Percentiles rank a stretch among this genome's conserved stretches.
Evolutionary conservation across 305 asterid genomes (phyloP).

Genomic region (Plantago lanceolata): DNA sequence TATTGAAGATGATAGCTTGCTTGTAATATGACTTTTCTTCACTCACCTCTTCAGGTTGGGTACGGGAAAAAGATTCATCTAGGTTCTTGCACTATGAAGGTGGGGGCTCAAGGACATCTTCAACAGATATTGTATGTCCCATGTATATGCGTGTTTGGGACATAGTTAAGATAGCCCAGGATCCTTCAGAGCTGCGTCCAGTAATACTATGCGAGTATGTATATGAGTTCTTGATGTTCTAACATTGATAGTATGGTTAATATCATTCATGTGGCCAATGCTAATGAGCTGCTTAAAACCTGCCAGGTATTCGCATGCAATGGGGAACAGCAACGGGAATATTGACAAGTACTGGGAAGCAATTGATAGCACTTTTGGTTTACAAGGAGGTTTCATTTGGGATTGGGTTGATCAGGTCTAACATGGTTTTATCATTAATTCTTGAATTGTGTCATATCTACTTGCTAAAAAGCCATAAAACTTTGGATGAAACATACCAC

Average conservation of each 20-base stretch:
- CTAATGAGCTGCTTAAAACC: slow-evolving; percentile 27
- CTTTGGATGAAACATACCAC: neutral
- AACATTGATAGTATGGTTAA: slow-evolving; percentile 13
- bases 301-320: slow-evolving; percentile 84
- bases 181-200: slow-evolving; percentile 85
- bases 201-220: slow-evolving; percentile 95
- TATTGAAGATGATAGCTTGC: slow-evolving; percentile 2
- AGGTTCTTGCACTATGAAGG: slow-evolving; percentile 93
- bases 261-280: slow-evolving; percentile 17
- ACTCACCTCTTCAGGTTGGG: slow-evolving; percentile 60
- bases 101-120: slow-evolving; percentile 83
- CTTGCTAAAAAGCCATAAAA: slow-evolving; percentile 9
- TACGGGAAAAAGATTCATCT: slow-evolving; percentile 82
- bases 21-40: slow-evolving; percentile 14
- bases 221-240: slow-evolving; percentile 24
- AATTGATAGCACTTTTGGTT: slow-evolving; percentile 90
- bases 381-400: slow-evolving; percentile 99
- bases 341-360: slow-evolving; percentile 96
- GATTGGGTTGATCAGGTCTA: slow-evolving; percentile 99
- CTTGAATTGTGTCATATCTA: slow-evolving; percentile 10
- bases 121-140: slow-evolving; percentile 97
- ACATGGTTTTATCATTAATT: slow-evolving; percentile 2
- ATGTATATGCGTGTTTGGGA: slow-evolving; percentile 95
- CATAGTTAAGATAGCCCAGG: slow-evolving; percentile 81
- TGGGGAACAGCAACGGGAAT: slow-evolving; percentile 98